A percentile compares a stretch with the other conserved stretches of the same genome.
phyloP scores from a whole-genome alignment of 2,329 filamentous ascomycete genomes.

The Dendryphion nanum region DNA sequence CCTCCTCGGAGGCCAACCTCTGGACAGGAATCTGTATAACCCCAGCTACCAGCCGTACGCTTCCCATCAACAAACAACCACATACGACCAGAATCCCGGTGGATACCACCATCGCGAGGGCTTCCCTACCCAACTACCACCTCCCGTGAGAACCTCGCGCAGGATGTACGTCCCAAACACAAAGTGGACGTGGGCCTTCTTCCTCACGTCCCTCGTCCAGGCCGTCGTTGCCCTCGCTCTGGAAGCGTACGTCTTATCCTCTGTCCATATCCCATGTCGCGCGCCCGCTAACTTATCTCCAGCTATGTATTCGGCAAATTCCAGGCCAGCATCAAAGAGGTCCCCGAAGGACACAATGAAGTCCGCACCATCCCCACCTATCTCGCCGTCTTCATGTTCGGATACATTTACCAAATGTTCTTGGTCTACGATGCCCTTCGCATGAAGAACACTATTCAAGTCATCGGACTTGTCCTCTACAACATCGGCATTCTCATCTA shows the following conservation, averaged over 20 bases:
- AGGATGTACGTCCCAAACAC: constrained; percentile 76
- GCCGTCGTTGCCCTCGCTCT: constrained; percentile 77
- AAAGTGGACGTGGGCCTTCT: constrained; percentile 85
- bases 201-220: constrained; percentile 71
- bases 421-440: constrained; percentile 91
- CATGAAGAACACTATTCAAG: constrained; percentile 96
- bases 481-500: constrained; percentile 92
- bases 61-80: constrained; percentile 6
- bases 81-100: constrained; percentile 45
- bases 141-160: constrained; percentile 28
- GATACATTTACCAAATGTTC: constrained; percentile 86
- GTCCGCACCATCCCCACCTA: constrained; percentile 83
- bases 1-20: constrained; percentile 58
- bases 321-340: constrained; percentile 57
- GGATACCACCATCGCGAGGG: constrained; percentile 46
- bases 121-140: constrained; percentile 43
- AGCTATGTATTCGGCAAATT: constrained; percentile 91
- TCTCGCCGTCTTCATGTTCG: constrained; percentile 94
- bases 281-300: constrained; percentile 2
- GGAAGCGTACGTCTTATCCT: constrained; percentile 67
- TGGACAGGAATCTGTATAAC: constrained; percentile 51
- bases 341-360: constrained; percentile 40
- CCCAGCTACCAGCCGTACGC: constrained; percentile 46
- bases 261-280: not conserved
- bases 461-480: constrained; percentile 91